Evolutionary conservation across 805 yeast species (phyloP), one percentile per base, ranked within the genome.

Genomic region (Kuraishia capsulata): DNA sequence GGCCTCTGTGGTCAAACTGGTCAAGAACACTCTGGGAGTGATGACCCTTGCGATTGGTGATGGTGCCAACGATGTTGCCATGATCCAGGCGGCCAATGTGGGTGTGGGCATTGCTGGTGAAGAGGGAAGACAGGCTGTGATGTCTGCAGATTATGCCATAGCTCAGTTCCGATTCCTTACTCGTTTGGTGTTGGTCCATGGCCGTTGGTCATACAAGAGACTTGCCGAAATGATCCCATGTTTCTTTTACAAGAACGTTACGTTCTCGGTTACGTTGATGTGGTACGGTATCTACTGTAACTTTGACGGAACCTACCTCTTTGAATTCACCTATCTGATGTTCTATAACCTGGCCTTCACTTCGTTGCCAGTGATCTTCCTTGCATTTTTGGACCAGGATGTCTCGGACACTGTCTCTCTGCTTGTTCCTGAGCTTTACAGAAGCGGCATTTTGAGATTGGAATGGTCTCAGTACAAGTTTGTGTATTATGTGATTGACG

Each of bases 51-150:
- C 90, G 0, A 76, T 83, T 53, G 94, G 94, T 24, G 94, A 83
- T 54, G 94, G 94, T 45, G 85, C 92, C 20, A 83, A 83, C 52
- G 94, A 83, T 56, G 92, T 83, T 36, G 84, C 92, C 6, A 83
- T 83, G 94, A 84, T 83, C 44, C 90, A 82, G 51, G 82, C 85
- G 25, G 90, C 94, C 4, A 81, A 84, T 54, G 77, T 84, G 25
- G 94, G 94, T 41, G 80, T 84, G 29, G 94, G 94, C 45, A 82
- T 83, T 51, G 90, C 88, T 5, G 94, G 94, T 46, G 85, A 81
- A 49, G 94, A 83, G 61, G 94, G 94, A 42, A 62, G 92, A 38
- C 89, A 82, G 52, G 94, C 94, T 2, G 92, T 79, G 8, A 83
- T 83, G 94, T 76, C 87, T 1, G 76, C 89, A 0, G 94, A 83